Evolutionary conservation across 75 land plant species (phyloP), one percentile per base, ranked within the genome.

Genomic region (Picea sitchensis): DNA sequence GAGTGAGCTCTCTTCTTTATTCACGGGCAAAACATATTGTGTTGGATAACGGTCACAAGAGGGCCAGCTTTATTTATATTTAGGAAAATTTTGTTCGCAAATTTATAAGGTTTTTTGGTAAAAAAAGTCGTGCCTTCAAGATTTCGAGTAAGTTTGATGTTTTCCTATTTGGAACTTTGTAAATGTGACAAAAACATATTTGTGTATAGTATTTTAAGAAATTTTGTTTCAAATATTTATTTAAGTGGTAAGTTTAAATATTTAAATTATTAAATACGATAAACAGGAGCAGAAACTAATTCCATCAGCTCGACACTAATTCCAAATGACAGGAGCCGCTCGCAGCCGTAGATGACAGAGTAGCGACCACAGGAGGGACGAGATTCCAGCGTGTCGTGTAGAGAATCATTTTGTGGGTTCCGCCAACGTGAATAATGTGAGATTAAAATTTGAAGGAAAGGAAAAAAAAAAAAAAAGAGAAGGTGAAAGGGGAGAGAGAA

Each of bases 371-470:
- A 13, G 23, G 32, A 6, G 23, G 5, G 14, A 44, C 58, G 26
- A 30, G 59, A 75, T 75, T 75, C 76, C 76, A 57, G 34, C 76
- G 76, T 57, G 59, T 73, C 58, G 32, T 11, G 18, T 13, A 3
- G 32, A 30, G 13, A 56, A 14, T 23, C 3, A 14, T 1, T 6
- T 75, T 54, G 32, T 75, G 26, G 21, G 21, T 8, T n/a, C 31
- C 14, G 26, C 54, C 8, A 38, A 75, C 21, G 41, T 38, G 54
- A 75, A 56, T 54, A 47, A 18, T 21, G 34, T 4, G 34, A 30
- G 3, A 15, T 4, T 21, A 36, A 11, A 11, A 13, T 38, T 47
- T 47, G 13, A 72, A 44, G 5, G 1, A 18, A 18, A 62, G 18
- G 18, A 69, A 2, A 2, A 7, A 31, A 8, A 32, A 0, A 13